Evolutionary conservation across 2,329 filamentous ascomycete species (phyloP), one percentile per base, ranked within the genome.

Genomic region (Diaporthe ilicicola): DNA sequence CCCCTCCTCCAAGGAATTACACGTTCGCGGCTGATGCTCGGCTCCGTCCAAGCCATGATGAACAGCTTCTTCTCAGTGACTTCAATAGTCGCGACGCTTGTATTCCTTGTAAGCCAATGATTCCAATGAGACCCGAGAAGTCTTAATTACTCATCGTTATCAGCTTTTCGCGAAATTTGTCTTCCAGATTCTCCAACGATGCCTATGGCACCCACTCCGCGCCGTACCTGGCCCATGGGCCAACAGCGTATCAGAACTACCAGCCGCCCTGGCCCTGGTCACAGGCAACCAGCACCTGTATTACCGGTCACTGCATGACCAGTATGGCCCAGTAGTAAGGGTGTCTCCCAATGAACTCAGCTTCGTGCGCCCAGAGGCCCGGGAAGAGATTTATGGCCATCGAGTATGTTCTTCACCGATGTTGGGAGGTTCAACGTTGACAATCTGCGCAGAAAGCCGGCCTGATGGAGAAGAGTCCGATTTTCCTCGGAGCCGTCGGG

Each of bases 341-440:
- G 73, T 77, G 1, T 74, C 76, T 17, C 77, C 77, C 1, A 73
- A 77, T 39, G 77, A 79, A 53, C 70, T 79, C n/a, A 76, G 73
- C 55, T 79, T 79, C 61, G 73, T 75, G 59, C 72, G 72, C 13
- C 71, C 74, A 34, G 69, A 75, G n/a, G 77, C 77, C 2, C 76
- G 76, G 61, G 75, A 79, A 22, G 76, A 77, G n/a, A 79, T 78
- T 5, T 78, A 78, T 27, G 75, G 77, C 0, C 64, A 75, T 59
- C 74, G 74, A 9, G 77, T 78, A 71, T 44, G 76, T 37, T 5
- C 7, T 37, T 66, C 13, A 4, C 7, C 3, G 8, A 8, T 6
- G 3, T 22, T 6, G 0, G 17, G 0, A 13, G 3, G n/a, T 0
- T 24, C 1, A 8, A 1, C 1, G 17, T 22, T 70, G 12, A 70